These are phyloP conservation scores for Fusarium marasasianum DNA, from an alignment of 2,329 filamentous ascomycete species.

Conservation along the genomic window DNA sequence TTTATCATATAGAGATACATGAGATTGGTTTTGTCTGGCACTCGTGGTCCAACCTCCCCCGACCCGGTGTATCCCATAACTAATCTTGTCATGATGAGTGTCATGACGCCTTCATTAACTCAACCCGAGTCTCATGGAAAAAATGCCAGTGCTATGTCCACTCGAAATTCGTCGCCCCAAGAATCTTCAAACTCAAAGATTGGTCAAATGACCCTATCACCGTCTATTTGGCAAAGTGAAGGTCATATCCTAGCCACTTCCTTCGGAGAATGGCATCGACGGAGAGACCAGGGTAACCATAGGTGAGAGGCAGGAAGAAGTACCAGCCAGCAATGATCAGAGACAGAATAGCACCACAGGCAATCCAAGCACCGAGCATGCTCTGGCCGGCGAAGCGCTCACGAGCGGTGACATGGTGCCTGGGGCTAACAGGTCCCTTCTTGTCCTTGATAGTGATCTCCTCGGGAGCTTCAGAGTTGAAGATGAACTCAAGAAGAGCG, in stretches of 20 bases:
- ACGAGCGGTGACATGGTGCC: conserved; percentile 77
- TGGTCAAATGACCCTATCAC: not conserved
- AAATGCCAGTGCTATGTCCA: not conserved
- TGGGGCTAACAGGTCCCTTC: conserved; percentile 55
- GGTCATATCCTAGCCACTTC: conserved; percentile 96
- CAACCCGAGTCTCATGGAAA: not conserved
- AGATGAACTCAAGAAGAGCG: conserved; percentile 93
- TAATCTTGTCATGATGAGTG: not conserved
- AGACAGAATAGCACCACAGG: conserved; percentile 73
- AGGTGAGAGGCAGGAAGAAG: conserved; percentile 95
- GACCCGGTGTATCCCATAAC: not conserved
- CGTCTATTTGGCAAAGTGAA: conserved; percentile 95
- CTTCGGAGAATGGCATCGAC: conserved; percentile 81
- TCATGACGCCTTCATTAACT: not conserved
- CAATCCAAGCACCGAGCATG: conserved; percentile 81
- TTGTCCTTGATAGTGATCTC: conserved; percentile 62
- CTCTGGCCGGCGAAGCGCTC: conserved; percentile 85
- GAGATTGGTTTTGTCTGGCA: conserved; percentile 24
- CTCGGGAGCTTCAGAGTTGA: conserved; percentile 82
- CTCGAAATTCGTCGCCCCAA: not conserved
- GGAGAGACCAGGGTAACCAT: conserved; percentile 88
- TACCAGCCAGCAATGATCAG: conserved; percentile 81
- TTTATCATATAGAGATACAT: conserved; percentile 13
- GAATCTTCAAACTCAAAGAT: not conserved
- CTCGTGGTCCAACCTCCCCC: conserved; percentile 10